These are phyloP conservation scores for Hygrophoropsis aurantiaca DNA, from an alignment of 768 basidiomycete species.

Conservation along the genomic window DNA sequence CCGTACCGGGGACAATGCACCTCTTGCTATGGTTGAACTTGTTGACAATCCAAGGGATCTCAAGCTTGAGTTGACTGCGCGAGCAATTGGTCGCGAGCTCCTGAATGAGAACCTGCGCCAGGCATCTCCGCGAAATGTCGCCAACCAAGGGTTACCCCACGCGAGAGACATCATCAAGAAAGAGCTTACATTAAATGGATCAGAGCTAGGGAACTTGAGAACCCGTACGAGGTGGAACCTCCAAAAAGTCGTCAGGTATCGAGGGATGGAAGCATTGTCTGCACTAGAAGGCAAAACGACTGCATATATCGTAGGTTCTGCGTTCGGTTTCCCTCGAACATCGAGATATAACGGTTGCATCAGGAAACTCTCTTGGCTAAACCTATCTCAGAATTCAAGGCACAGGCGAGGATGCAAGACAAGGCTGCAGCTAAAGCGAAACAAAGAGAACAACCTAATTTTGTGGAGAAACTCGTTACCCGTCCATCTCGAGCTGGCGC, in stretches of 20 bases:
- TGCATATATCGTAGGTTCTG: constrained; percentile 61
- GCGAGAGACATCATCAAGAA: constrained; percentile 46
- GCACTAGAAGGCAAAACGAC: constrained; percentile 57
- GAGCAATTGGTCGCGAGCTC: constrained; percentile 84
- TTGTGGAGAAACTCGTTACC: constrained; percentile 22
- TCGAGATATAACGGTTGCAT: constrained; percentile 5
- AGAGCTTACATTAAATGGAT: constrained; percentile 42
- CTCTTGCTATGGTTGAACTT: constrained; percentile 88
- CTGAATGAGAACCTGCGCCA: constrained; percentile 53
- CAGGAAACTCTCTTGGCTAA: constrained; percentile 71
- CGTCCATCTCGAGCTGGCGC: constrained; percentile 47
- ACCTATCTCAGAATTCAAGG: constrained; percentile 51
- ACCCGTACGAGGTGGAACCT: constrained; percentile 73
- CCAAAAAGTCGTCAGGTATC: constrained; percentile 68
- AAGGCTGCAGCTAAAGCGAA: constrained; percentile 31
- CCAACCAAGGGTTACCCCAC: constrained; percentile 50
- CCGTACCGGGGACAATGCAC: constrained; percentile 90
- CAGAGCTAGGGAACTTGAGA: constrained; percentile 47
- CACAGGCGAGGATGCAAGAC: constrained; percentile 35
- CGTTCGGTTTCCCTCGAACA: background rate
- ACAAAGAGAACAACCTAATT: constrained; percentile 17
- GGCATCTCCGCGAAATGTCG: constrained; percentile 43
- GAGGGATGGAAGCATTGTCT: constrained; percentile 43
- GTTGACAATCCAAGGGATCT: constrained; percentile 93
- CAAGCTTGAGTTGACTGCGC: constrained; percentile 84